These are phyloP conservation scores for Aspergillus novoparasiticus DNA, from an alignment of 2,329 filamentous ascomycete genomes.

Conservation along the genomic window DNA sequence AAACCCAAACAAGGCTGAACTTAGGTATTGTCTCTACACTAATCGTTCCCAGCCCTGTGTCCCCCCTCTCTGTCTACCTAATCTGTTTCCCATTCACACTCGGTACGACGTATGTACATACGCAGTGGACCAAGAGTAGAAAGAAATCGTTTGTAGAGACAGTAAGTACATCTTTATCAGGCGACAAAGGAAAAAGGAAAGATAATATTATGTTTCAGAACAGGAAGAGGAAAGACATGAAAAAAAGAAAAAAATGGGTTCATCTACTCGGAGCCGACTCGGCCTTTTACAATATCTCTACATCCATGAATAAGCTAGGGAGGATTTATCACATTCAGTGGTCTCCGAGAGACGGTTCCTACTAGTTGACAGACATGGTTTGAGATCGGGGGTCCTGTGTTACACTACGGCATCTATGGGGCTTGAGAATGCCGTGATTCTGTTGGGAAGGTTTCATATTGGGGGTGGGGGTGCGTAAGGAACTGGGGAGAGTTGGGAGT, in stretches of 20 bases:
- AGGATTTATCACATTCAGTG: neutral
- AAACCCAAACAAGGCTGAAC: neutral
- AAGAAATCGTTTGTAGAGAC: neutral
- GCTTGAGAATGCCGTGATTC: neutral
- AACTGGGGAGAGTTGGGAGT: neutral
- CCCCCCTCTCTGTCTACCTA: neutral
- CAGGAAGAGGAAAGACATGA: neutral
- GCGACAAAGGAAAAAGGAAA: neutral
- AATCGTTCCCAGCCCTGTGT: neutral
- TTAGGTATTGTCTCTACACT: neutral
- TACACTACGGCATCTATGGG: neutral
- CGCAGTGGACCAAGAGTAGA: neutral
- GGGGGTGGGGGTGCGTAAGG: too few species aligned
- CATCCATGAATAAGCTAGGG: neutral
- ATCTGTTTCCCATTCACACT: neutral
- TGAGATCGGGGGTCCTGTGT: neutral
- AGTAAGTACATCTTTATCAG: neutral
- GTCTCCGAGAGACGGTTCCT: neutral
- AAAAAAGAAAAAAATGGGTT: neutral
- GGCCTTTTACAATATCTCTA: neutral
- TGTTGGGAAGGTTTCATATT: neutral
- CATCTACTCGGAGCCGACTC: neutral
- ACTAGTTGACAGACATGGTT: neutral
- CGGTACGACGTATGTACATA: neutral
- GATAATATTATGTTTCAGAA: neutral